phyloP scores from a whole-genome alignment of 106 monocot genomes.

The Allium cepa region DNA sequence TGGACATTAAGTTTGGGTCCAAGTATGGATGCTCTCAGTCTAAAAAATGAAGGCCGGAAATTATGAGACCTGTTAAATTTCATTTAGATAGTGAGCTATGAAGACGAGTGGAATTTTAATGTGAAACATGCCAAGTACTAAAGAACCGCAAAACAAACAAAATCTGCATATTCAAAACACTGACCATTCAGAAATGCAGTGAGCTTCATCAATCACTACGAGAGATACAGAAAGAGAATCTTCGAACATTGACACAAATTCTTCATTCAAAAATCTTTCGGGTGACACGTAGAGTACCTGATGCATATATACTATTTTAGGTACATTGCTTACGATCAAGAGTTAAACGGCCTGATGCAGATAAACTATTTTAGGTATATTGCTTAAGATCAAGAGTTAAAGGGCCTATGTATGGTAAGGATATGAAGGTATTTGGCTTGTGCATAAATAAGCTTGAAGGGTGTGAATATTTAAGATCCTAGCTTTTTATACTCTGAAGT shows the following conservation, averaged over 20 bases:
- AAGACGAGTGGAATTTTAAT: neutral
- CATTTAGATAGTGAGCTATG: neutral
- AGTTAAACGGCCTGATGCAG: conserved; percentile 25
- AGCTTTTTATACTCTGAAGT: no score
- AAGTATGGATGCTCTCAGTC: conserved; percentile 67
- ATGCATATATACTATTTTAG: neutral
- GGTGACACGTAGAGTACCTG: conserved; percentile 98
- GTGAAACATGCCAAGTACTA: neutral
- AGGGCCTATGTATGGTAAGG: no score
- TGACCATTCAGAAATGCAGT: conserved; percentile 99
- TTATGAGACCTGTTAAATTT: conserved; percentile 80
- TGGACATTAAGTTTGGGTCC: conserved; percentile 44
- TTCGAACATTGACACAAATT: conserved; percentile 52
- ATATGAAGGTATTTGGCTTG: no score
- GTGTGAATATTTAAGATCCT: no score
- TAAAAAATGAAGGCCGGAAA: conserved; percentile 93
- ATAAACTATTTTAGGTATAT: no score
- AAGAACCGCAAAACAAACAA: neutral
- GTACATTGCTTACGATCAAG: no score
- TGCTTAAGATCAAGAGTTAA: no score
- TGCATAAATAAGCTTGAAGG: no score
- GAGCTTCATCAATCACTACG: conserved; percentile 95
- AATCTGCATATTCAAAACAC: neutral
- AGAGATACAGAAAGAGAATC: conserved; percentile 57
- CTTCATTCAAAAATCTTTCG: conserved; percentile 78